Evolutionary conservation across 2,329 filamentous ascomycete species (phyloP).

Genomic region (Cryphonectria japonica): DNA sequence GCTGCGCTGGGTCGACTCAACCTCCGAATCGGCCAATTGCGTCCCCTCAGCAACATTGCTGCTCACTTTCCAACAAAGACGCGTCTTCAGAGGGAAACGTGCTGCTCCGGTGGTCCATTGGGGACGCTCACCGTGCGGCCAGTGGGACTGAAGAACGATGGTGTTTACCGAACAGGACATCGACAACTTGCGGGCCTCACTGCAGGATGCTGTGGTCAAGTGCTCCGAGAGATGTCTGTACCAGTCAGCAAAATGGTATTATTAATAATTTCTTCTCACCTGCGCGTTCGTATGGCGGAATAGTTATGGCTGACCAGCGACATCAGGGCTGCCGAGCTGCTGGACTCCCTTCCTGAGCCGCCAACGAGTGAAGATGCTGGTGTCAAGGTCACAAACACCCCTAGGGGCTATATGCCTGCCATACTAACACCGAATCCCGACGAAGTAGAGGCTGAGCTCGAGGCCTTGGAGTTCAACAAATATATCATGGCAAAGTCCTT

Average conservation of each 20-base stretch:
- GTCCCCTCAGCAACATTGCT: background rate
- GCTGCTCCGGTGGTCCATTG: background rate
- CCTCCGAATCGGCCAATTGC: background rate
- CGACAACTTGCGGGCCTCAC: slow-evolving; percentile 69
- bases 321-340: slow-evolving; percentile 86
- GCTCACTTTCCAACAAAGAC: background rate
- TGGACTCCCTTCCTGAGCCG: slow-evolving; percentile 75
- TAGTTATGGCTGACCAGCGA: slow-evolving; percentile 2
- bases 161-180: slow-evolving; percentile 59
- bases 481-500: slow-evolving; percentile 92
- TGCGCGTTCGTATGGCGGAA: background rate
- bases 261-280: background rate
- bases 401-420: slow-evolving; percentile 46
- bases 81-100: background rate
- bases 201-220: slow-evolving; percentile 85
- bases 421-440: slow-evolving; percentile 64
- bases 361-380: slow-evolving; percentile 51
- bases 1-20: background rate
- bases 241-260: slow-evolving; percentile 92
- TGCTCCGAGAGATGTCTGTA: slow-evolving; percentile 96
- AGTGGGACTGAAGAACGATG: slow-evolving; percentile 43
- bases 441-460: slow-evolving; percentile 72
- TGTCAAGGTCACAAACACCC: slow-evolving; percentile 54
- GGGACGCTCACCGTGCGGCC: background rate
- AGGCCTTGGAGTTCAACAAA: slow-evolving; percentile 77